Evolutionary conservation across 345 rosid species (phyloP).

Genomic region (Murraya koenigii): DNA sequence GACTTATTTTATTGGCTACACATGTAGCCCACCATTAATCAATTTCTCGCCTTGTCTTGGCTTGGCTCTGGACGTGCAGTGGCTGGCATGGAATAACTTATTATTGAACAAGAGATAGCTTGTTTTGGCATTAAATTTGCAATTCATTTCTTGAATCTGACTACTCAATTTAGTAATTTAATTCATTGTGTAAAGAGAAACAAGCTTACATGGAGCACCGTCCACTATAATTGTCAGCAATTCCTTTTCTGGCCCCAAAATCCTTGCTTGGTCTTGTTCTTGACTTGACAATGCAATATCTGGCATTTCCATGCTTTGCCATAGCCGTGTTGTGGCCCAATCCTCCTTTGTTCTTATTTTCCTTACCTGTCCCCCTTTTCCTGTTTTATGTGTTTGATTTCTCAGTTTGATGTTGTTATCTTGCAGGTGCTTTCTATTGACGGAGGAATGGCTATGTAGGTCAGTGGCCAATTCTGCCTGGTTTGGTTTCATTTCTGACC

Average conservation of each 20-base stretch:
- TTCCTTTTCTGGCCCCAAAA: neutral
- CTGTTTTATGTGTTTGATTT: neutral
- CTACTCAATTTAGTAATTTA: neutral
- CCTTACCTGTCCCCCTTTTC: neutral
- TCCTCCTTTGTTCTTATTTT: neutral
- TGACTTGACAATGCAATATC: neutral
- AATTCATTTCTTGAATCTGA: neutral
- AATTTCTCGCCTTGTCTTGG: neutral
- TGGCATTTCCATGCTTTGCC: neutral
- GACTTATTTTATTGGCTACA: neutral
- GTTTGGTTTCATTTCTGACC: conserved; percentile 1
- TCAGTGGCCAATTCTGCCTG: neutral
- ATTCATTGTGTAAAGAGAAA: neutral
- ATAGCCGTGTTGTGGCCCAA: neutral
- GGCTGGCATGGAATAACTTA: neutral
- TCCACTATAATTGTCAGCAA: neutral
- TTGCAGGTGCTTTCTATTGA: conserved; percentile 84
- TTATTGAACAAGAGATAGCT: neutral
- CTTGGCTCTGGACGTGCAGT: neutral
- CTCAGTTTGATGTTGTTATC: conserved; percentile 7
- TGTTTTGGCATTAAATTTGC: neutral
- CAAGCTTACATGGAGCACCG: neutral
- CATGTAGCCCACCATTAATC: neutral
- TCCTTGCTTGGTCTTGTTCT: neutral
- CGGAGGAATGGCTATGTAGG: conserved; percentile 94